Percentiles rank a stretch among this genome's conserved stretches.
phyloP scores from a whole-genome alignment of 495 filamentous ascomycete genomes.

The Hypoxylon trugodes region DNA sequence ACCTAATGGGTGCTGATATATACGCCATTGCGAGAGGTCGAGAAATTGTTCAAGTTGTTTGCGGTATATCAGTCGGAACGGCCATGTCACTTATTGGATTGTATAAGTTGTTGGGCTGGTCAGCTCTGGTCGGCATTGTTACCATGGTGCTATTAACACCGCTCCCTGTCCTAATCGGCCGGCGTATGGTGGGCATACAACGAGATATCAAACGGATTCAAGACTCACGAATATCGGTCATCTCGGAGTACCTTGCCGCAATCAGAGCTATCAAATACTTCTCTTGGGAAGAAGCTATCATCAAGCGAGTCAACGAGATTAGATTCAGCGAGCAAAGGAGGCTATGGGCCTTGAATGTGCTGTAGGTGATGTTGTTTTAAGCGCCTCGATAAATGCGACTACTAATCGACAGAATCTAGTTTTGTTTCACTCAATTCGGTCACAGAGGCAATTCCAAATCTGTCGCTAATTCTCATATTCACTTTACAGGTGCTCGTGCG shows the following conservation, averaged over 20 bases:
- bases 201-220: constrained; percentile 56
- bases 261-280: constrained; percentile 63
- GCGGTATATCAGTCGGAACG: constrained; percentile 49
- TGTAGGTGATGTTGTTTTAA: constrained; percentile 41
- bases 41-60: constrained; percentile 50
- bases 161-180: constrained; percentile 51
- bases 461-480: constrained; percentile 56
- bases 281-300: constrained; percentile 59
- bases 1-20: constrained; percentile 61
- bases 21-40: constrained; percentile 54
- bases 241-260: constrained; percentile 58
- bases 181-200: constrained; percentile 51
- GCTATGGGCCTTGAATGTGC: constrained; percentile 55
- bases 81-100: constrained; percentile 50
- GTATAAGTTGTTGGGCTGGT: constrained; percentile 57
- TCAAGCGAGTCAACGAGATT: constrained; percentile 51
- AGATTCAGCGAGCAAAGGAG: constrained; percentile 56
- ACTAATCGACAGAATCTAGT: constrained; percentile 21
- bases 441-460: constrained; percentile 51
- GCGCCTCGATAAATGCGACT: background rate
- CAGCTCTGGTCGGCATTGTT: constrained; percentile 53
- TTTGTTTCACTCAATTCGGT: constrained; percentile 43
- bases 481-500: constrained; percentile 52
- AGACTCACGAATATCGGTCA: constrained; percentile 59
- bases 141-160: constrained; percentile 50